Evolutionary conservation across 129 eudicot genomes (phyloP), one percentile per base, ranked within the genome.

Genomic region (Flaveria robusta): DNA sequence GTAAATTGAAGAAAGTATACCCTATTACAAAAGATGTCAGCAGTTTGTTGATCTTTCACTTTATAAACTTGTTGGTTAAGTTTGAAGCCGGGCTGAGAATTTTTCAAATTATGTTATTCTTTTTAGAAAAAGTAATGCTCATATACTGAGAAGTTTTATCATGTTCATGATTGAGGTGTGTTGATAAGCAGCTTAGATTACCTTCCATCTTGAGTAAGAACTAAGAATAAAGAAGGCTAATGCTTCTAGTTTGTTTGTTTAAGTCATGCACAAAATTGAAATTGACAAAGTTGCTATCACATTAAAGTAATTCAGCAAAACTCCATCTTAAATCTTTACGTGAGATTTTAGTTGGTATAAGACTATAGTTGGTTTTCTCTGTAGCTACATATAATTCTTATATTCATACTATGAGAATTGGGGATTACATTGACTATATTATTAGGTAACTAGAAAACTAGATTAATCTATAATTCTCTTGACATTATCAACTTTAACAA

Each of bases 91-190:
- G 49, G 7, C 49, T 65, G n/a, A 65, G 26, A 67, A 10, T 9
- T 0, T 66, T 41, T 9, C 31, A 6, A 11, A 67, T 67, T 3
- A 51, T 19, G n/a, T 23, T 24, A 68, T 68, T 68, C 15, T 3
- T 66, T 66, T 4, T 2, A 4, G 7, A 18, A 8, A 2, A 65
- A 34, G 41, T 27, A 66, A n/a, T 66, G 26, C 54, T 13, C 54
- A 49, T 49, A 23, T 51, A 16, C 11, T 67, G 14, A 39, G 72
- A 67, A 67, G 37, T 68, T 43, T 22, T 34, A 68, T 68, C 37
- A 43, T 42, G 39, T 47, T 14, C 3, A 47, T 13, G 14, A 13
- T 12, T 13, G 19, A 4, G 52, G 51, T 41, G 3, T 67, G n/a
- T 39, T 20, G 51, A 39, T 20, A 66, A 49, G 47, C 14, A 0